A percentile compares a stretch with the other conserved stretches of the same genome.
phyloP scores from a whole-genome alignment of 129 eudicot species.

The Lactuca saligna region DNA sequence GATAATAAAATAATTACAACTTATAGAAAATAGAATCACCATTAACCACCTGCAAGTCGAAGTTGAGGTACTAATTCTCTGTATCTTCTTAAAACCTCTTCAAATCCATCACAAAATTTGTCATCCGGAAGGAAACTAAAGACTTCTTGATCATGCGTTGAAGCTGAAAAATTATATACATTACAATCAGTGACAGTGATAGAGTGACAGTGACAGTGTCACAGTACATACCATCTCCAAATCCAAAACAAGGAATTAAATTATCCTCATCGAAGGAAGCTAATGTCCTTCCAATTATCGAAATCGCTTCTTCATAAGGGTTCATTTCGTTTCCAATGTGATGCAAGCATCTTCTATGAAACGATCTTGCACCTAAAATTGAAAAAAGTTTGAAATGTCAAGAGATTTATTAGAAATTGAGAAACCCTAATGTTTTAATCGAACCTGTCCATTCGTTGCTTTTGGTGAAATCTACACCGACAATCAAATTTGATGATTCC shows the following conservation, averaged over 20 bases:
- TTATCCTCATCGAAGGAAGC: slow-evolving; percentile 92
- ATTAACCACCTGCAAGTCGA: slow-evolving; percentile 85
- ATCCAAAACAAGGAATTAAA: slow-evolving; percentile 89
- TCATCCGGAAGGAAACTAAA: slow-evolving; percentile 87
- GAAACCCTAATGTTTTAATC: neutral
- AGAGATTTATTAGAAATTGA: neutral
- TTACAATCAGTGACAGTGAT: neutral
- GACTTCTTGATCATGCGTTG: slow-evolving; percentile 97
- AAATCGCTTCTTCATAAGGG: slow-evolving; percentile 96
- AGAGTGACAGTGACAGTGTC: neutral
- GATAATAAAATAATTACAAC: neutral
- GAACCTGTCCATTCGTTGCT: slow-evolving; percentile 97
- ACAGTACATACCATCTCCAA: slow-evolving; percentile 77
- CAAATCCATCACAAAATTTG: slow-evolving; percentile 81
- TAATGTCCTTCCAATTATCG: slow-evolving; percentile 85
- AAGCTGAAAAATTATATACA: slow-evolving; percentile 47
- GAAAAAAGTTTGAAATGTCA: neutral
- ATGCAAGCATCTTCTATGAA: slow-evolving; percentile 80
- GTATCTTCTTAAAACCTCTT: slow-evolving; percentile 78
- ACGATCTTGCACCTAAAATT: slow-evolving; percentile 80
- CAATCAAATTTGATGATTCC: slow-evolving; percentile 83
- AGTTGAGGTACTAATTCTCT: slow-evolving; percentile 86
- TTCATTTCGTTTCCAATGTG: slow-evolving; percentile 65
- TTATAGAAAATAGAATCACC: neutral
- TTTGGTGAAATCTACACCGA: slow-evolving; percentile 89